Base-by-base conservation (phyloP, 768 basidiomycete genomes). In the Cystobasidium tubakii region DNA sequence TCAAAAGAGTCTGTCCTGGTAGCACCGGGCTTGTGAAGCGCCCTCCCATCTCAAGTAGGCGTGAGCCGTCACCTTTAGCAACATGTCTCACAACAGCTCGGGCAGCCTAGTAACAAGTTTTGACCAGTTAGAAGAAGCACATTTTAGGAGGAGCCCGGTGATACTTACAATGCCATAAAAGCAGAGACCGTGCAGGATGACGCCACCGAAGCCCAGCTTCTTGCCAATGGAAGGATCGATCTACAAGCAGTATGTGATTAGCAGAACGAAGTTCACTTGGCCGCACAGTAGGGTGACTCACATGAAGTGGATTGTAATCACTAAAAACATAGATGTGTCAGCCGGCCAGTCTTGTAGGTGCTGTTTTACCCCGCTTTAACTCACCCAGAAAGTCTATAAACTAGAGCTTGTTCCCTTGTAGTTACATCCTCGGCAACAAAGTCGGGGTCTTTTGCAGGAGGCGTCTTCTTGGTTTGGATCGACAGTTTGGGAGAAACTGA, bases 21-120 rank as follows among this genome's bases (percentile, higher is more conserved):
- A 86, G 88, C 13, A 92, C 90, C 34, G 91, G 91, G 0, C 89
- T 84, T 0, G 90, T 90, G 83, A 94, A 94, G 31, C 89, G 84
- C 34, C 85, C 87, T 17, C 88, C 88, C 78, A 89, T 89, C 77
- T 86, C 83, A 75, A 84, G 87, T 75, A 94, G 82, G 1, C 88
- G 83, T 1, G 83, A 83, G 1, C 88, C 84, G 76, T 89, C 86
- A 54, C 85, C 85, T 0, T 84, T 85, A 0, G 86, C 90, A 15
- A 88, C 84, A 1, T 84, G 84, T 73, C 85, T 84, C 75, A 94
- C 83, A 67, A 93, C 81, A 0, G 87, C 89, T 53, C 91, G 87
- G 1, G 90, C 92, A 9, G 84, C 89, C 79, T 91, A 91, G 12
- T 71, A 73, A 27, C 42, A 27, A 36, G 0, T n/a, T 39, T 39